Percentiles rank a stretch among this genome's conserved stretches.
Conservation (phyloP, 2,329 filamentous ascomycete genomes). For the Alternaria hordeiaustralica region DNA sequence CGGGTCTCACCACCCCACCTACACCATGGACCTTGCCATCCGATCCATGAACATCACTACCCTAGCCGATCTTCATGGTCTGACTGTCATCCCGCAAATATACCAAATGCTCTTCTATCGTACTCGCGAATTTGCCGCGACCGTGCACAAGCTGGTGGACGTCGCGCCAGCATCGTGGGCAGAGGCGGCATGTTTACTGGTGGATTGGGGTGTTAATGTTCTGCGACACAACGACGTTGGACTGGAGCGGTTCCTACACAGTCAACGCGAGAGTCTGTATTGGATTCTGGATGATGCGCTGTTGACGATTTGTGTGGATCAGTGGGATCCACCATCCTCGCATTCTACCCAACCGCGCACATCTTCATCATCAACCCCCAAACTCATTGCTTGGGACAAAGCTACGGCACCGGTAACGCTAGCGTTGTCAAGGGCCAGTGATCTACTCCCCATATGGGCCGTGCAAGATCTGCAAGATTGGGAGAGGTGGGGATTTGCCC, state of each 20-base stretch:
- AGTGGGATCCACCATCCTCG: conserved; percentile 14
- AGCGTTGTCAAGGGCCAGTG: neutral
- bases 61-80: conserved; percentile 1
- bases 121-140: conserved; percentile 11
- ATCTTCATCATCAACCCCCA: neutral
- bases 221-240: conserved; percentile 5
- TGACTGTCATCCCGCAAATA: conserved; percentile 1
- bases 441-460: conserved; percentile 6
- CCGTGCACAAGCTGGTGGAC: conserved; percentile 9
- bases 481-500: neutral
- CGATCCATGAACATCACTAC: conserved; percentile 5
- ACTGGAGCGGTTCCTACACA: conserved; percentile 17
- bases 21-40: neutral
- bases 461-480: conserved; percentile 8
- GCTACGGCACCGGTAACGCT: conserved; percentile 4
- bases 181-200: conserved; percentile 7
- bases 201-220: conserved; percentile 14
- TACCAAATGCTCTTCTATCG: conserved; percentile 14
- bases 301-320: conserved; percentile 16
- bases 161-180: conserved; percentile 9
- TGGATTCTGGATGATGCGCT: conserved; percentile 23
- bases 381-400: conserved; percentile 3
- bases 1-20: neutral
- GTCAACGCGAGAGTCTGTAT: conserved; percentile 23
- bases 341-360: neutral